These are phyloP conservation scores for Pseudogymnoascus sp. DNA, from an alignment of 2,329 filamentous ascomycete species.

Conservation along the genomic window DNA sequence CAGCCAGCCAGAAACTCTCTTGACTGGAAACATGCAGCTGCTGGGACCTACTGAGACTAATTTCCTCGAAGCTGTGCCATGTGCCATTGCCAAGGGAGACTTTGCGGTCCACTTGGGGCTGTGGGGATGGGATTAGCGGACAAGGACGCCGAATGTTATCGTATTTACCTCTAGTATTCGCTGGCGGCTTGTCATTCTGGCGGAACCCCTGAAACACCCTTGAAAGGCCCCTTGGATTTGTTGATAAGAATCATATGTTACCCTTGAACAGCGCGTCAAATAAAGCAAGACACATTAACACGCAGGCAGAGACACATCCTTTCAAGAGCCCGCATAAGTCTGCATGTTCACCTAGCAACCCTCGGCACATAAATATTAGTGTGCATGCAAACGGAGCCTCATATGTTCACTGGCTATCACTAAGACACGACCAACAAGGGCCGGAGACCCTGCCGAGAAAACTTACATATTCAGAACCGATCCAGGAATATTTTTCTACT, in stretches of 20 bases:
- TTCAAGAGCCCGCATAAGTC: conserved; percentile 28
- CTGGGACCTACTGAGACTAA: conserved; percentile 9
- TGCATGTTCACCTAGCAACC: conserved; percentile 10
- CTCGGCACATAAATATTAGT: background rate
- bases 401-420: conserved; percentile 29
- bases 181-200: background rate
- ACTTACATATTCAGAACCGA: conserved; percentile 18
- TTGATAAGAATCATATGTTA: conserved; percentile 23
- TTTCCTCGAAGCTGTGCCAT: conserved; percentile 5
- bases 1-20: conserved; percentile 19
- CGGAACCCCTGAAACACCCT: background rate
- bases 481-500: conserved; percentile 10
- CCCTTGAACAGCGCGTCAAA: conserved; percentile 21
- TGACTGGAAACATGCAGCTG: conserved; percentile 8
- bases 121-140: background rate
- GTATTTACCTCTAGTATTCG: conserved; percentile 1
- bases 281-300: conserved; percentile 9
- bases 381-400: conserved; percentile 35
- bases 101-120: background rate
- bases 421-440: conserved; percentile 40
- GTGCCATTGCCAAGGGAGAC: background rate
- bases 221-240: conserved; percentile 1
- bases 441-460: conserved; percentile 35
- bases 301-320: conserved; percentile 37
- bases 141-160: background rate